Conservation (phyloP, 768 basidiomycete species). For the Russula griseocarnosa region DNA sequence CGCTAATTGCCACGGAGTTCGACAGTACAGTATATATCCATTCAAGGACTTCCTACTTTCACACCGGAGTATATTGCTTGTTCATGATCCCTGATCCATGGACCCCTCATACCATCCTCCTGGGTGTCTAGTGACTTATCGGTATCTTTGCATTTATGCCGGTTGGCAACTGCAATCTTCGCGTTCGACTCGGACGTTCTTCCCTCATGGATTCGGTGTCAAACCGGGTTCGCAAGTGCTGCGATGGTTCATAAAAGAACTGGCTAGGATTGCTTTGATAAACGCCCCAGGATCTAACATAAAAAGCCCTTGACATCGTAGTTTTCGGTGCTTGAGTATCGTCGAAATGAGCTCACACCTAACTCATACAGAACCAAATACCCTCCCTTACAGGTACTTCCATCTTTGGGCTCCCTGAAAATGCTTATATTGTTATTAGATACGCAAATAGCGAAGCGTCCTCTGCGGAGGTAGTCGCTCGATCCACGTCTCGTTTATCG, state of each 20-base stretch:
- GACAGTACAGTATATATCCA: no score
- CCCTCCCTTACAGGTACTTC: conserved; percentile 4
- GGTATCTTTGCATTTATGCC: background rate
- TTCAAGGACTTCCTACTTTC: background rate
- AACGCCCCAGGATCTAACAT: background rate
- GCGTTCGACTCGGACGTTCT: background rate
- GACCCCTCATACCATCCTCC: background rate
- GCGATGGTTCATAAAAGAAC: background rate
- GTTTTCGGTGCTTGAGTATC: background rate
- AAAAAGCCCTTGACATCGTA: background rate
- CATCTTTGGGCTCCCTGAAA: background rate
- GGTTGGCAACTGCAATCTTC: background rate
- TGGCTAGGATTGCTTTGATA: background rate
- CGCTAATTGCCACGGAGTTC: background rate
- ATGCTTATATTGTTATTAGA: background rate
- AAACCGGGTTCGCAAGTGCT: background rate
- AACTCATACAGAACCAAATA: background rate
- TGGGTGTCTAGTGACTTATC: background rate
- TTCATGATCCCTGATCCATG: background rate
- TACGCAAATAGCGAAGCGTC: background rate
- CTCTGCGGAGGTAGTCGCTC: background rate
- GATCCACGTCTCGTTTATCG: background rate
- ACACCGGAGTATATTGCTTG: background rate
- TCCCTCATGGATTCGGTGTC: background rate
- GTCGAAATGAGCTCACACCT: background rate